These are phyloP conservation scores for Colletotrichum salicis DNA, from an alignment of 2,329 filamentous ascomycete species.

Conservation along the genomic window DNA sequence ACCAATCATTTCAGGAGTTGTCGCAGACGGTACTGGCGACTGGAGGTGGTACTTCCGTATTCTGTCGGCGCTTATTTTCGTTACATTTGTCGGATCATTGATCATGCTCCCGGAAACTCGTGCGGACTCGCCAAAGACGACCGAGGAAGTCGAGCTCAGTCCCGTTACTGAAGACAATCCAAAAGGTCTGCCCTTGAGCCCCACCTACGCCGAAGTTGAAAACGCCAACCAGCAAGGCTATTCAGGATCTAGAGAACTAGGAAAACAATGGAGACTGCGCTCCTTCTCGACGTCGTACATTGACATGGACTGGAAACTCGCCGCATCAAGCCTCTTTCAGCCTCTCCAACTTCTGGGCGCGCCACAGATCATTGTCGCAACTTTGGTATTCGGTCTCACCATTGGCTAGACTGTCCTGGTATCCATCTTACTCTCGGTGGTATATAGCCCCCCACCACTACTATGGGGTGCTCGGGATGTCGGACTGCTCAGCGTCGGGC, in stretches of 20 bases:
- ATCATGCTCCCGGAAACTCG: conserved; percentile 38
- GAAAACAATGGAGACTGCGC: conserved; percentile 19
- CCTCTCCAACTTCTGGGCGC: conserved; percentile 16
- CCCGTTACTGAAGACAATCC: not conserved
- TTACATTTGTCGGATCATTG: conserved; percentile 34
- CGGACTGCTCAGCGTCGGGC: conserved; percentile 23
- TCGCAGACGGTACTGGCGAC: conserved; percentile 25
- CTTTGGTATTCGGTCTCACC: conserved; percentile 28
- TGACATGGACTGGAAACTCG: conserved; percentile 26
- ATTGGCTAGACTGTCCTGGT: conserved; percentile 28
- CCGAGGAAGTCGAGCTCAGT: not conserved
- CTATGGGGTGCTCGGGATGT: conserved; percentile 23
- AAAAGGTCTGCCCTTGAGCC: not conserved
- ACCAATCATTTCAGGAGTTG: conserved; percentile 34
- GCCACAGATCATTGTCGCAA: conserved; percentile 26
- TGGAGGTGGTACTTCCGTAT: conserved; percentile 39
- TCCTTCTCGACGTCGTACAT: conserved; percentile 25
- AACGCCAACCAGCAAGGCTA: not conserved
- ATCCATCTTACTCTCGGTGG: conserved; percentile 9
- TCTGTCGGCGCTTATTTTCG: conserved; percentile 28
- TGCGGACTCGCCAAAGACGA: not conserved
- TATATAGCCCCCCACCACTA: conserved; percentile 22
- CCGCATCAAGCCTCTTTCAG: not conserved
- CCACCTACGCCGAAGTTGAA: conserved; percentile 11
- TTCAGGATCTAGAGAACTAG: not conserved